Evolutionary conservation across 2,329 filamentous ascomycete species (phyloP).

Genomic region (Drechmeria coniospora): DNA sequence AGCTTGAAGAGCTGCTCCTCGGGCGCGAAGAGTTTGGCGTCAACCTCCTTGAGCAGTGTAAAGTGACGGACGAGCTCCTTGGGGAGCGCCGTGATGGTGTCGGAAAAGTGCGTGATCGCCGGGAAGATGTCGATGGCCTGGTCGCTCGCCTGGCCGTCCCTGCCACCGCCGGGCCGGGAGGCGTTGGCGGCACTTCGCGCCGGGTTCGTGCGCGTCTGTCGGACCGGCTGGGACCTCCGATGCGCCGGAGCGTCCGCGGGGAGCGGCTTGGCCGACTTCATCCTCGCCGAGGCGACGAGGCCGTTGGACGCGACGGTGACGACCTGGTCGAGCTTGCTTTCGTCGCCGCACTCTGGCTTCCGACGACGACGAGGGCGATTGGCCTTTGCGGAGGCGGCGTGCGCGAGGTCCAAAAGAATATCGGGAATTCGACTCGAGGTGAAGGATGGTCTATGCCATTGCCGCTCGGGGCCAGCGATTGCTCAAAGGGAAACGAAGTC

Average conservation of each 20-base stretch:
- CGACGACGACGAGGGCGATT: neutral
- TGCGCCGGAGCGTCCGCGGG: slow-evolving; percentile 28
- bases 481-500: neutral
- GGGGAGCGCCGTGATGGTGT: slow-evolving; percentile 80
- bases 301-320: slow-evolving; percentile 7
- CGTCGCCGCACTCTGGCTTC: too few relatives aligned
- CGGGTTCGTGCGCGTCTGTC: slow-evolving; percentile 51
- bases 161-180: slow-evolving; percentile 25
- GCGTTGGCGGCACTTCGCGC: slow-evolving; percentile 35
- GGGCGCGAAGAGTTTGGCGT: slow-evolving; percentile 85
- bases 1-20: slow-evolving; percentile 70
- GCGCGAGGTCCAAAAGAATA: neutral
- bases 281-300: slow-evolving; percentile 20
- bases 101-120: slow-evolving; percentile 63
- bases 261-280: slow-evolving; percentile 40
- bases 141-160: slow-evolving; percentile 32
- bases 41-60: slow-evolving; percentile 90
- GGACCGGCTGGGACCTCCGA: slow-evolving; percentile 47
- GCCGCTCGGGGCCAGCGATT: neutral
- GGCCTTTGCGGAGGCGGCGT: neutral
- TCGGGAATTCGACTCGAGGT: neutral
- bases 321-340: slow-evolving; percentile 8
- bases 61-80: slow-evolving; percentile 94
- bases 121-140: slow-evolving; percentile 53
- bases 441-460: slow-evolving; percentile 1